These are phyloP conservation scores for Thuja plicata DNA, from an alignment of 83 land plant species.

Conservation along the genomic window DNA sequence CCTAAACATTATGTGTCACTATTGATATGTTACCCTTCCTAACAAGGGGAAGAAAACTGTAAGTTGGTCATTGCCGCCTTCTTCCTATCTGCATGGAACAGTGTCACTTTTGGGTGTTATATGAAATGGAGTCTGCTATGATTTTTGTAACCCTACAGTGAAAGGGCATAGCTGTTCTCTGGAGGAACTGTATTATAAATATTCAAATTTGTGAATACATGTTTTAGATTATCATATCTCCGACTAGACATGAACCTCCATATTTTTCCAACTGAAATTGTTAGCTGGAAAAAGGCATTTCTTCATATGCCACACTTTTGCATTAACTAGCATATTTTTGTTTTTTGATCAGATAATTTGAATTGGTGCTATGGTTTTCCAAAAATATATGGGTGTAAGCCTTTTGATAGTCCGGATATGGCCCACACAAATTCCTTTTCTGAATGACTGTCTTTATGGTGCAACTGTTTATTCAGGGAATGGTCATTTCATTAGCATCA, in stretches of 20 bases:
- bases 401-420: background rate
- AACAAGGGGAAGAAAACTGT: background rate
- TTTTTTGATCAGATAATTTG: background rate
- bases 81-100: background rate
- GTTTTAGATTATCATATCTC: background rate
- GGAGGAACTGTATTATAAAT: background rate
- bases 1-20: background rate
- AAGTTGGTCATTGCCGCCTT: background rate
- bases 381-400: background rate
- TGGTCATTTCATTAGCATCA: slow-evolving; percentile 37
- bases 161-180: background rate
- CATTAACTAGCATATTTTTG: background rate
- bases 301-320: background rate
- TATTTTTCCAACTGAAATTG: background rate
- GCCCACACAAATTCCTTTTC: background rate
- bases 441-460: background rate
- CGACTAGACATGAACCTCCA: background rate
- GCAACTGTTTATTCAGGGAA: slow-evolving; percentile 19
- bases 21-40: background rate
- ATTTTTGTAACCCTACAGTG: background rate
- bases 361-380: background rate
- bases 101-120: background rate
- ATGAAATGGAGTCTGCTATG: background rate
- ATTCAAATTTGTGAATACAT: background rate
- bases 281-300: background rate